Base-by-base conservation (phyloP, 1,139 yeast species). In the Blastobotrys raffinosifermentans region DNA sequence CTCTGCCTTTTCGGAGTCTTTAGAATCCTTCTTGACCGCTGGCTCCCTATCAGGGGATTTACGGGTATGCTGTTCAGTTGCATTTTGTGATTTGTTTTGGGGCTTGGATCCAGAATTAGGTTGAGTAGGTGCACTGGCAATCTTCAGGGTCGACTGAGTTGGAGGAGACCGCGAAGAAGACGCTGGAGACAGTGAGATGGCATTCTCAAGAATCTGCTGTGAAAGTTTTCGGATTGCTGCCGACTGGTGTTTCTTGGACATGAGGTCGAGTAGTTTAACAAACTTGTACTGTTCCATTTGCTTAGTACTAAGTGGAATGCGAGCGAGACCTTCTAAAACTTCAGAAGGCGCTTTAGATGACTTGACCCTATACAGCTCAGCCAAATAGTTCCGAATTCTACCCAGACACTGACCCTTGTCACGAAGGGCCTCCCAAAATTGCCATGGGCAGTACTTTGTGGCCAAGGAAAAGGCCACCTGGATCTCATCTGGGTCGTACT, bases 351-450 rank as follows among this genome's bases (percentile, higher is more conserved):
- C 36, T 11, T 47, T 51, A 22, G 37, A 45, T 15, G 39, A 32
- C 37, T 49, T 51, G 15, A 32, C 31, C 26, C 43, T 44, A 10
- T 37, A 21, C 32, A 43, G 32, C 4, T 37, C 37, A 2, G 48
- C 46, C 36, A 58, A 37, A 61, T 60, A 58, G 42, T 55, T 57
- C 19, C 58, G 49, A 30, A 55, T 37, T n/a, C 63, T 48, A 2
- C 53, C 50, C 11, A 53, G 25, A 20, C 56, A 41, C 11, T 35
- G 31, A 16, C 35, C 31, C 11, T 42, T 41, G 16, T 41, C 34
- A 7, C 43, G 33, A 30, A 51, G 39, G 2, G 43, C 42, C 15
- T 34, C 34, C 57, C 58, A 58, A 35, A 58, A 51, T n/a, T 27
- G 39, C n/a, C 34, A 20, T 4, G 47, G 40, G 5, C 50, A 54